Evolutionary conservation across 129 eudicot species (phyloP).

Genomic region (Smallanthus sonchifolius): DNA sequence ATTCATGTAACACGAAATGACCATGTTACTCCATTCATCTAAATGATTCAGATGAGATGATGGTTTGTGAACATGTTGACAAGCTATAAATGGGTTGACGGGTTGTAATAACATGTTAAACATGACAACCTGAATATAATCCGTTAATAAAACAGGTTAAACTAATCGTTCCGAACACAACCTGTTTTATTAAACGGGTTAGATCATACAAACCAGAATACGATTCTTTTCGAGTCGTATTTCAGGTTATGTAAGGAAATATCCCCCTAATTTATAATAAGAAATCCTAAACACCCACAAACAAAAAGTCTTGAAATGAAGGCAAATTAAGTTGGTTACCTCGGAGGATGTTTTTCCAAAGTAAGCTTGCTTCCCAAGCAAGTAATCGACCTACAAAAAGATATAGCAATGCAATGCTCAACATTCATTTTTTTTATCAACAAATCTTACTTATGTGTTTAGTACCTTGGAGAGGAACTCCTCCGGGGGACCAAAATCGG

Average conservation of each 20-base stretch:
- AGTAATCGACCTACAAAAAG: slow-evolving; percentile 73
- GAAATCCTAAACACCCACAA: not conserved
- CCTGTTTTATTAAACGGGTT: too few species aligned
- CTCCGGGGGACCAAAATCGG: slow-evolving; percentile 89
- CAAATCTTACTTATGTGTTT: not conserved
- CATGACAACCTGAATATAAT: not conserved
- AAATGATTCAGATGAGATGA: too few species aligned
- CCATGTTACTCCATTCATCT: too few species aligned
- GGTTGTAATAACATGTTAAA: not conserved
- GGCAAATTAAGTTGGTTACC: slow-evolving; percentile 36
- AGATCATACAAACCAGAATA: too few species aligned
- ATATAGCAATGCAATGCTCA: not conserved
- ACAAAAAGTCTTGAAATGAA: not conserved
- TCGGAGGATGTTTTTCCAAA: slow-evolving; percentile 89
- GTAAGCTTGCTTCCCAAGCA: slow-evolving; percentile 94
- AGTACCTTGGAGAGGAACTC: slow-evolving; percentile 68
- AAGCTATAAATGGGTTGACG: too few species aligned
- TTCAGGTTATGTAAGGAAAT: too few species aligned
- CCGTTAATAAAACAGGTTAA: too few species aligned
- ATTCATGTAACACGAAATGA: too few species aligned
- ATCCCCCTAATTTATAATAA: too few species aligned
- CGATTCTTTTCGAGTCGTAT: too few species aligned
- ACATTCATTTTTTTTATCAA: not conserved
- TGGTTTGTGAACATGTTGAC: too few species aligned
- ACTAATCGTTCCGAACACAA: too few species aligned